Evolutionary conservation across 371 early-diverging fungal species (phyloP), one percentile per base, ranked within the genome.

Genomic region (Mucor piriformis): DNA sequence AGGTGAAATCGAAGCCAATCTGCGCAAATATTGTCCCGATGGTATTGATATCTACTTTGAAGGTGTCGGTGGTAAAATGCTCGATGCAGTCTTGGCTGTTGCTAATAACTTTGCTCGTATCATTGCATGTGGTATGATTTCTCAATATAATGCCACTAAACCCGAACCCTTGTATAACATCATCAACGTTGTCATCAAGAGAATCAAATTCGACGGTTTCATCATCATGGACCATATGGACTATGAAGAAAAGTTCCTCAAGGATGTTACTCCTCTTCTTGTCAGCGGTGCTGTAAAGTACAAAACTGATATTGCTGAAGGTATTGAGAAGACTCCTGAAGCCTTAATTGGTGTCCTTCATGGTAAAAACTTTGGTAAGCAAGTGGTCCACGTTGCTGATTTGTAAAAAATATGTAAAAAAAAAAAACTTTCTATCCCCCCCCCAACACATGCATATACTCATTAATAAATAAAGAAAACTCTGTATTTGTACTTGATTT

Each of bases 301-400:
- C 70, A 72, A 64, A 7, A 84, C 89, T 58, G 72, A 81, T 33
- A 66, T 92, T 18, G 72, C 79, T 15, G 76, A 88, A 11, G 96
- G 96, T 10, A 77, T 94, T 51, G 93, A 92, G 46, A 88, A 85
- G 46, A 84, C 89, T 6, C 94, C 94, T 13, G 68, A 79, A 37
- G 92, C 90, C 2, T 79, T 93, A 43, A 64, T 92, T 25, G 85
- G 82, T 43, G 73, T 95, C 57, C 77, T 93, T 55, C 80, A 82
- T 44, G 94, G 94, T 35, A 79, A 73, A 23, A 94, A 93, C 81
- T 86, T 86, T 61, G 94, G 95, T 57, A 95, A 95, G 83, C 81
- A 85, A 70, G 67, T 92, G 16, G 77, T 92, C 66, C 85, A 90
- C 68, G 82, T 88, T 62, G 81, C 79, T 16, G 55, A 61, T 21